Conservation (phyloP, 2,329 filamentous ascomycete genomes). For the Drechslerella dactyloides region DNA sequence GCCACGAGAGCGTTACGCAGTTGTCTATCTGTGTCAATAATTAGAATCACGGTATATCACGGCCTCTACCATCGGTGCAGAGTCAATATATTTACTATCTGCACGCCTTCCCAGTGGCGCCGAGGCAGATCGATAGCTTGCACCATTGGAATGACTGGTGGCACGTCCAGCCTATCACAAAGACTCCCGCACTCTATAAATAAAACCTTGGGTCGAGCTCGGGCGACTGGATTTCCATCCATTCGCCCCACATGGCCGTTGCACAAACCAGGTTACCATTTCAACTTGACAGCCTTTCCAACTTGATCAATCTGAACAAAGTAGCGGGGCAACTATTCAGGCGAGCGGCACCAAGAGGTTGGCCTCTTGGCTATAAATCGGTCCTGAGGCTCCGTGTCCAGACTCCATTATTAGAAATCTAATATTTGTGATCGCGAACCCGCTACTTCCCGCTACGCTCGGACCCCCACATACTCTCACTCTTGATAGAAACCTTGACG, state of each 20-base stretch:
- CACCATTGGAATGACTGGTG: not conserved
- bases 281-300: not conserved
- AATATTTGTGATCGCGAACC: too few species aligned
- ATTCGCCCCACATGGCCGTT: not conserved
- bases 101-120: not conserved
- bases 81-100: not conserved
- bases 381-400: too few species aligned
- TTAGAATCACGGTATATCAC: too few species aligned
- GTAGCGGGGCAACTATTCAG: not conserved
- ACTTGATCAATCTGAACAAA: not conserved
- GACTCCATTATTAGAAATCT: too few species aligned
- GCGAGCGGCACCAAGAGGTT: not conserved
- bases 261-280: not conserved
- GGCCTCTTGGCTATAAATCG: not conserved
- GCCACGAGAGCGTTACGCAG: too few species aligned
- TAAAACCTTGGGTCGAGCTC: constrained; percentile 1
- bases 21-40: too few species aligned
- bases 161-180: not conserved
- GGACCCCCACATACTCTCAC: too few species aligned
- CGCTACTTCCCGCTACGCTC: too few species aligned
- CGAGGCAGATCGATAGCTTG: not conserved
- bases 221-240: not conserved
- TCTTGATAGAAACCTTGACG: too few species aligned
- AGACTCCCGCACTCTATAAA: constrained; percentile 1
- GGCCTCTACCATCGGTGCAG: too few species aligned